These are phyloP conservation scores for Suhomyces tanzawaensis DNA, from an alignment of 805 yeast species.

Conservation along the genomic window DNA sequence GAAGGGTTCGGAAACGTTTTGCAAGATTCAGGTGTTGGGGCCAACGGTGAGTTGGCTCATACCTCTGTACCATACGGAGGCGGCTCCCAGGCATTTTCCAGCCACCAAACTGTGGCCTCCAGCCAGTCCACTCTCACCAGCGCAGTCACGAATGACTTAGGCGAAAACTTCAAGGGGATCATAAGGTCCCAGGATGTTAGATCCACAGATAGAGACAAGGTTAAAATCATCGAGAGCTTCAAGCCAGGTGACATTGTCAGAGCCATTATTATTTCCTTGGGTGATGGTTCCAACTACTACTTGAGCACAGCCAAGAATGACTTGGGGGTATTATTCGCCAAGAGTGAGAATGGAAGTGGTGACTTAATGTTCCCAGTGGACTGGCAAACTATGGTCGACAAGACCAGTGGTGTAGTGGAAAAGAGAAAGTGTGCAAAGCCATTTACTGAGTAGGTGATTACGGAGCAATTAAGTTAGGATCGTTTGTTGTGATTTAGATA, in stretches of 20 bases:
- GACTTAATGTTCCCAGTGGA: conserved; percentile 83
- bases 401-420: conserved; percentile 71
- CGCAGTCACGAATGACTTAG: conserved; percentile 60
- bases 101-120: conserved; percentile 36
- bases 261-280: conserved; percentile 79
- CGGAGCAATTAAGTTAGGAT: too few species aligned
- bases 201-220: conserved; percentile 86
- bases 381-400: conserved; percentile 92
- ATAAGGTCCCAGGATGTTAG: conserved; percentile 86
- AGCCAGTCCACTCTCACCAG: conserved; percentile 37
- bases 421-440: conserved; percentile 92
- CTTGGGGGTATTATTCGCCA: conserved; percentile 90
- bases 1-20: conserved; percentile 59
- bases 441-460: conserved; percentile 28
- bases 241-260: conserved; percentile 91
- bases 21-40: conserved; percentile 65
- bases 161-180: conserved; percentile 85
- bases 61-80: conserved; percentile 46
- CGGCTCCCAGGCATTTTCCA: conserved; percentile 46
- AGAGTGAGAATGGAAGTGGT: conserved; percentile 65
- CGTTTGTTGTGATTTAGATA: too few species aligned
- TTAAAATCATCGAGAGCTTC: conserved; percentile 73
- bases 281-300: conserved; percentile 92
- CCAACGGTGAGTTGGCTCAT: conserved; percentile 45
- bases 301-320: conserved; percentile 87